Evolutionary conservation across 2,329 filamentous ascomycete genomes (phyloP).

Genomic region (Xylariaceae sp.): DNA sequence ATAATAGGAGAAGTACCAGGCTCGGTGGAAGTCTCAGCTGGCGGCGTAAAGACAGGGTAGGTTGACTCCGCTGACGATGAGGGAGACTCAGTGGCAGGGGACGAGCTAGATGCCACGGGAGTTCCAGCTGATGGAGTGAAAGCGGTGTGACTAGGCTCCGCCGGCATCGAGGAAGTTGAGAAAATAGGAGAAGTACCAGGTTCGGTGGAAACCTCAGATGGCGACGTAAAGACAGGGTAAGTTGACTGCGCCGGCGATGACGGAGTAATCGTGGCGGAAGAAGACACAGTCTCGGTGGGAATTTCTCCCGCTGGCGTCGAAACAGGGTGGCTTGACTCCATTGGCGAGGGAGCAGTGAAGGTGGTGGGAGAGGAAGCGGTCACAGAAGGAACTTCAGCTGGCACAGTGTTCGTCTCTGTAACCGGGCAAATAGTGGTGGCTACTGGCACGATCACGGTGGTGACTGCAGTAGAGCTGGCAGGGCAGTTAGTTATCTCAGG

Average conservation of each 20-base stretch:
- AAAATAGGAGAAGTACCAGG: not conserved
- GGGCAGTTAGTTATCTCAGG: slow-evolving; percentile 47
- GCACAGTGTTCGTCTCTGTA: slow-evolving; percentile 43
- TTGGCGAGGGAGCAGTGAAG: slow-evolving; percentile 22
- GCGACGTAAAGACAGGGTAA: not conserved
- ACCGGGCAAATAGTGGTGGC: slow-evolving; percentile 59
- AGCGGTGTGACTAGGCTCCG: not conserved
- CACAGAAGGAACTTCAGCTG: not conserved
- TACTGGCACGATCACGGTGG: slow-evolving; percentile 51
- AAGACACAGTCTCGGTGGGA: not conserved
- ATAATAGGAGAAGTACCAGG: not conserved
- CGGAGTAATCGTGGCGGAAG: not conserved
- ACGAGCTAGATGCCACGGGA: not conserved
- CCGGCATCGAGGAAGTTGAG: not conserved
- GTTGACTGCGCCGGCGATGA: not conserved
- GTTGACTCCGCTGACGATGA: not conserved
- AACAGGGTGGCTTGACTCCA: slow-evolving; percentile 2
- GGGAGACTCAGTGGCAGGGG: not conserved
- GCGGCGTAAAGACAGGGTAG: not conserved
- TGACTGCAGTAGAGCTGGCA: slow-evolving; percentile 40
- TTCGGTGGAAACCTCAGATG: not conserved
- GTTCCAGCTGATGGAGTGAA: not conserved
- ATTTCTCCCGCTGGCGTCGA: not conserved
- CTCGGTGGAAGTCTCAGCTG: not conserved
- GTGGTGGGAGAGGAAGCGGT: slow-evolving; percentile 18